Evolutionary conservation across 495 filamentous ascomycete genomes (phyloP).

Genomic region (Tuber borchii): DNA sequence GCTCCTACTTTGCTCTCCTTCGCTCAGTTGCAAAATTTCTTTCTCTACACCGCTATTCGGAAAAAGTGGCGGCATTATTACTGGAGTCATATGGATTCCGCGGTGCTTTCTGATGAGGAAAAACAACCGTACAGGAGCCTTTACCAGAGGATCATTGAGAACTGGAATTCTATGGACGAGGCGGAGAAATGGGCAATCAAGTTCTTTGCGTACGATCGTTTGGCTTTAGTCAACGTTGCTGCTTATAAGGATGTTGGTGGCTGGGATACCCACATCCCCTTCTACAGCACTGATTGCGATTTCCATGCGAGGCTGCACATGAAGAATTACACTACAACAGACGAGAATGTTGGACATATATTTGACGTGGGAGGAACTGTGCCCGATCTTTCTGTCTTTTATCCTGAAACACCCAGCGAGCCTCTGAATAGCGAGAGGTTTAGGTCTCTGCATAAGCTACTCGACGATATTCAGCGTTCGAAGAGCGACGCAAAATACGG

Average conservation of each 20-base stretch:
- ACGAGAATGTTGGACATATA: slow-evolving; percentile 48
- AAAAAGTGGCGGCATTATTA: slow-evolving; percentile 53
- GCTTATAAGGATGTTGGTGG: slow-evolving; percentile 53
- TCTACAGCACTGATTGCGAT: slow-evolving; percentile 58
- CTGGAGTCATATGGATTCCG: slow-evolving; percentile 57
- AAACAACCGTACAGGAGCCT: slow-evolving; percentile 49
- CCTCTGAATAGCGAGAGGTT: slow-evolving; percentile 31
- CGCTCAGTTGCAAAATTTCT: slow-evolving; percentile 60
- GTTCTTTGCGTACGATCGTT: slow-evolving; percentile 56
- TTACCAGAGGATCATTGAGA: slow-evolving; percentile 49
- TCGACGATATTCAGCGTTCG: slow-evolving; percentile 46
- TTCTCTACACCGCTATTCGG: slow-evolving; percentile 47
- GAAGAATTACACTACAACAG: slow-evolving; percentile 48
- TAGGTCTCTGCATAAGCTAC: slow-evolving; percentile 39
- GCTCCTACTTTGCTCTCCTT: slow-evolving; percentile 57
- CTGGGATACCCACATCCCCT: slow-evolving; percentile 58
- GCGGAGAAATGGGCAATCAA: slow-evolving; percentile 47
- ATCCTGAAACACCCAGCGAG: slow-evolving; percentile 42
- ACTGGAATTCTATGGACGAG: slow-evolving; percentile 42
- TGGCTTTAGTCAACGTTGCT: slow-evolving; percentile 53
- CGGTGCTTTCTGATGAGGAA: slow-evolving; percentile 52
- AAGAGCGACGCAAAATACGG: slow-evolving; percentile 41
- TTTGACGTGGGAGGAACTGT: slow-evolving; percentile 50
- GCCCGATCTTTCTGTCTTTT: slow-evolving; percentile 48
- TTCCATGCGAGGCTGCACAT: slow-evolving; percentile 52